Conservation (phyloP, 2,329 filamentous ascomycete genomes). For the Arthrinium puccinioides region DNA sequence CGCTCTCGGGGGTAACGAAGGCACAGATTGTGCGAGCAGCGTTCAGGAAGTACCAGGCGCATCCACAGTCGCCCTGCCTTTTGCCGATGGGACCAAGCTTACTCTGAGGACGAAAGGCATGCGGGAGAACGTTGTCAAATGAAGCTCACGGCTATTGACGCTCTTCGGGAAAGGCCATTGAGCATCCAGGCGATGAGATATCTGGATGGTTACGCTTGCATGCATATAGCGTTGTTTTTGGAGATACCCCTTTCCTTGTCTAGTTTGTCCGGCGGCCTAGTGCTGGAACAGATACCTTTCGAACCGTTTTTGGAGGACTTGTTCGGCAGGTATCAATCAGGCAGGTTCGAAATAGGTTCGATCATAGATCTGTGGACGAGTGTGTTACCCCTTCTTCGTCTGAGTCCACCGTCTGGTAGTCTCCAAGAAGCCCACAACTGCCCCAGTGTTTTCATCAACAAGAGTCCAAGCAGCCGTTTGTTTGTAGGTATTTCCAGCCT, state of each 20-base stretch:
- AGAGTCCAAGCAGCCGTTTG: no score
- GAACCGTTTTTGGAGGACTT: background rate
- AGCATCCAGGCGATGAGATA: no score
- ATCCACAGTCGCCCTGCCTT: constrained; percentile 30
- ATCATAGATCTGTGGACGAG: background rate
- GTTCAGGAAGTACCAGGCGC: background rate
- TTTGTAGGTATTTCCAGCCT: no score
- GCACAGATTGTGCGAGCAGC: constrained; percentile 6
- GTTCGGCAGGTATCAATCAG: background rate
- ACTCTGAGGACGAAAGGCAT: constrained; percentile 50
- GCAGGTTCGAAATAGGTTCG: no score
- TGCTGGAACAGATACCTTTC: background rate
- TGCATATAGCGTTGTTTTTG: constrained; percentile 1
- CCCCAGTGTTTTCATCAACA: background rate
- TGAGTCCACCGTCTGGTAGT: no score
- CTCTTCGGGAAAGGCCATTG: background rate
- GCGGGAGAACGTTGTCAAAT: constrained; percentile 34
- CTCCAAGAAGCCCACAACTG: background rate
- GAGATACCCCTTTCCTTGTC: constrained; percentile 1
- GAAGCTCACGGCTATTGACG: no score
- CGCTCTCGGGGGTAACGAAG: constrained; percentile 7
- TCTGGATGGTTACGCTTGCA: no score
- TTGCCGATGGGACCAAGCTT: constrained; percentile 36
- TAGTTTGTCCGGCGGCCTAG: background rate
- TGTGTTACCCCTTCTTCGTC: no score